Base-by-base conservation (phyloP, 139 green algal genomes). In the Haematococcus sp. region DNA sequence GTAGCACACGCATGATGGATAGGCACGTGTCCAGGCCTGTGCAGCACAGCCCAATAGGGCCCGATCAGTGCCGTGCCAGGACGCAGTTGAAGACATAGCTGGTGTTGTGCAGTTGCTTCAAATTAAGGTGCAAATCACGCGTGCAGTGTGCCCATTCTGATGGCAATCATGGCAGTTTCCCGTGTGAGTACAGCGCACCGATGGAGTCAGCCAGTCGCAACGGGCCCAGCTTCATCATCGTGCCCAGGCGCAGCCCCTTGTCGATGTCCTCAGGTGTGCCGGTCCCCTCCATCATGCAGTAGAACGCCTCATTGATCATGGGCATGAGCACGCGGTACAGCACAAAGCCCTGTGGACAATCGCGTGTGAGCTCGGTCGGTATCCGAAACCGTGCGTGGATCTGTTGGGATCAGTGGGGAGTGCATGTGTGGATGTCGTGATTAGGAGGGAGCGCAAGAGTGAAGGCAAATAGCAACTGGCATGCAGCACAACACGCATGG, bases 241-340 rank as follows among this genome's bases (percentile, higher is more conserved):
- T 97, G 23, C 94, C 94, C 43, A 97, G 82, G 76, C 86, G 81
- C 76, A 90, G 84, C 60, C 86, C 89, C 22, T 28, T 76, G 81
- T 98, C 93, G 49, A 98, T 97, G 86, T 97, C 93, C 35, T 97
- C 82, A 4, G 90, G 78, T 9, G 72, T 86, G 68, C 76, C 90
- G 43, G 91, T 83, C 4, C 89, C 85, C 82, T 91, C 68, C 74
- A 70, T 78, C 3, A 81, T 60, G 78, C 73, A 70, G 68, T 78
- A 70, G 44, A 81, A 80, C 2, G 44, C 34, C 40, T 98, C 94
- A 73, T 98, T 98, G 85, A 98, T 94, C 87, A 96, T 91, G 4
- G 94, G 94, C 87, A 98, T 98, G 3, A 98, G 83, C 23, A 98
- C 74, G 19, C 94, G 86, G 79, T 98, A 98, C n/a, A 98, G 85